Base-by-base conservation (phyloP, 2,329 filamentous ascomycete species). In the Zasmidium angulare region DNA sequence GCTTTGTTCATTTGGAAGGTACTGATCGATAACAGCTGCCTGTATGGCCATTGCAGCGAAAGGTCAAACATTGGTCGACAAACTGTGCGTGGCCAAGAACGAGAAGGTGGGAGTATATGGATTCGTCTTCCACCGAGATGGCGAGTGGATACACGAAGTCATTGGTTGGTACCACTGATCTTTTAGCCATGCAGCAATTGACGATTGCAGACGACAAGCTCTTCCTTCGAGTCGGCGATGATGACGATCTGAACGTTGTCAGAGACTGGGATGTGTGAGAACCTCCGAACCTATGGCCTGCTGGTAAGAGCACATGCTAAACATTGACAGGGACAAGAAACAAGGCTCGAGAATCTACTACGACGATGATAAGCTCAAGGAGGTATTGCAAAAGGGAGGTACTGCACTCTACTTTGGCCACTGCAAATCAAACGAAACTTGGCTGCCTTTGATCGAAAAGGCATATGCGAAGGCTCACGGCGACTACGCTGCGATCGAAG, bases 61-160 rank as follows among this genome's bases (percentile, higher is more conserved):
- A 66, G 36, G 36, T 3, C 87, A 86, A 66, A 90, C 90, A 71
- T 74, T 93, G 62, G 89, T 95, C 55, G 86, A 92, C 72, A 83
- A 79, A 55, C 79, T 92, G 9, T 95, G 90, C 64, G 88, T 95
- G 50, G 87, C 85, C 3, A 83, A 85, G 12, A 85, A 95, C 65
- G 84, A 90, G 70, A 80, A 84, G 29, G 85, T 92, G 2, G 90
- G 90, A 12, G 89, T 93, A 1, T 95, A 95, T 66, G 91, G 91
- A 0, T 95, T 95, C 65, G 89, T 95, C 11, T 93, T 95, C 70
- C 85, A 89, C 74, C 84, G 90, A 65, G 90, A 93, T 66, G 91
- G 91, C 55, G 90, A 95, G 75, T 96, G 91, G 92, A 89, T 93
- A 58, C 91, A 92, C 67, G 92, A 90, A 59, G 93, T 96, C 62